Base-by-base conservation (phyloP, 768 basidiomycete species). In the Termitomyces sp. region DNA sequence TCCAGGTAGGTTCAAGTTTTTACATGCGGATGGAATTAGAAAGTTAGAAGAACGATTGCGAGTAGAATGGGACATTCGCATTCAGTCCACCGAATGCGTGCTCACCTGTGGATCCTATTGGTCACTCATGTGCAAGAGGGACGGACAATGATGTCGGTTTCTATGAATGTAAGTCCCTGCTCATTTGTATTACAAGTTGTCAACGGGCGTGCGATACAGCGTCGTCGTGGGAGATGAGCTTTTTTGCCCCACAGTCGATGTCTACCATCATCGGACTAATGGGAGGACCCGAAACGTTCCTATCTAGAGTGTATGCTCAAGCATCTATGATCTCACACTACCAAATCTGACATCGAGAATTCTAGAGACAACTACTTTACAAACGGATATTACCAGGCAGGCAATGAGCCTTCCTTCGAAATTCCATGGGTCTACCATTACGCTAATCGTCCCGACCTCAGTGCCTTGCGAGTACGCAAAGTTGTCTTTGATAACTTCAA, bases 181-280 rank as follows among this genome's bases (percentile, higher is more conserved):
- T 5, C 16, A 40, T 15, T 11, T 33, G 41, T n/a, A 27, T 46
- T 52, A n/a, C 18, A 2, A 4, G 3, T 27, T 15, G 6, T 22
- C 25, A 3, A 29, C 50, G 29, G 41, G 25, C 23, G 43, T 3
- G 23, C 13, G 35, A 13, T 32, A 3, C 40, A 80, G 79, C 78
- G 0, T 79, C 78, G 7, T 81, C 79, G 18, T 81, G 78, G 78
- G 78, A 81, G 55, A 76, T 76, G 69, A 78, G 75, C 62, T 79
- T 80, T 65, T 80, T 78, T 53, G 77, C 75, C 2, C 78, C 79
- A 3, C 77, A 81, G 51, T 78, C 78, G 6, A 77, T 80, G 70
- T 66, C 76, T 16, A 77, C 77, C 1, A 60, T 80, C 31, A 64
- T 81, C 31, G 58, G 59, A 15, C 69, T 80, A 4, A 81, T 79